Conservation (phyloP, 305 asterid species). For the Fraxinus latifolia region DNA sequence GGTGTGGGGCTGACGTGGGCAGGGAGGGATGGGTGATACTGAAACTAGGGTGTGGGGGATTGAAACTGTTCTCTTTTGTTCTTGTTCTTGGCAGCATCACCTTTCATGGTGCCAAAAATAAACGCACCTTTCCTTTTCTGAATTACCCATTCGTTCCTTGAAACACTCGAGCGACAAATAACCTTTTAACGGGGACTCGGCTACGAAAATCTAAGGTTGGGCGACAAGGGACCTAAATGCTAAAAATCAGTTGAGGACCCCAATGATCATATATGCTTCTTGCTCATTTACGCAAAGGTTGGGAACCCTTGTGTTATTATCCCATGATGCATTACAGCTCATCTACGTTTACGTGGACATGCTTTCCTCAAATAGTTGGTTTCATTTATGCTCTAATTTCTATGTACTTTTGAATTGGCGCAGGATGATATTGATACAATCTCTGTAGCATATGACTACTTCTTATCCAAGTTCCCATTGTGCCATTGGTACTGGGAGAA, state of each 20-base stretch:
- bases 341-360: slow-evolving; percentile 13
- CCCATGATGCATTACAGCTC: not conserved
- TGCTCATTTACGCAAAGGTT: not conserved
- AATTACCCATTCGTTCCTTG: not conserved
- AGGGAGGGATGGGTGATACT: not conserved
- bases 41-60: not conserved
- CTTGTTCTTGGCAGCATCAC: not conserved
- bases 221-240: not conserved
- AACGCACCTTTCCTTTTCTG: not conserved
- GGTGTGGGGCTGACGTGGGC: not conserved
- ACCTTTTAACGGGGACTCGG: not conserved
- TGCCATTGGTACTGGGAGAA: slow-evolving; percentile 86
- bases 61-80: not conserved
- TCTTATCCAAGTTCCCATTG: slow-evolving; percentile 68
- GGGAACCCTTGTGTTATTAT: not conserved
- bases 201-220: not conserved
- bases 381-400: slow-evolving; percentile 14
- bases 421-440: slow-evolving; percentile 70
- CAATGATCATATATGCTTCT: not conserved
- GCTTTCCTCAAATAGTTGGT: slow-evolving; percentile 9
- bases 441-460: slow-evolving; percentile 66
- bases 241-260: not conserved
- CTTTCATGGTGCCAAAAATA: not conserved
- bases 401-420: slow-evolving; percentile 23
- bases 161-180: not conserved